phyloP scores from a whole-genome alignment of 2,329 filamentous ascomycete species.

The Fusarium devonianum region DNA sequence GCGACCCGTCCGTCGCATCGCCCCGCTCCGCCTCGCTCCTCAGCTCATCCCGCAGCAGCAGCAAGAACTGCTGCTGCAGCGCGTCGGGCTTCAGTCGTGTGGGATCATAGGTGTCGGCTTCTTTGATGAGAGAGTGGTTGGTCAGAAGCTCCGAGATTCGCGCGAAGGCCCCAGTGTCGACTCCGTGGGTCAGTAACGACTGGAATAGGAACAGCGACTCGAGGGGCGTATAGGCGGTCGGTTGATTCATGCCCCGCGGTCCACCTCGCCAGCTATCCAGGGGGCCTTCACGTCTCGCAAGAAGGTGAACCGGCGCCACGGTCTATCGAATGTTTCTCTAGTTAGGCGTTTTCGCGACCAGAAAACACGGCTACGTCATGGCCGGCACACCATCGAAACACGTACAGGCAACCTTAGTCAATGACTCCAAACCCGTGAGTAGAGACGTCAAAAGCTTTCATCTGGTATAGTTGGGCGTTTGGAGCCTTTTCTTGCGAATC shows the following conservation, averaged over 20 bases:
- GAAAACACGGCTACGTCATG: slow-evolving; percentile 41
- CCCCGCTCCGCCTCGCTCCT: slow-evolving; percentile 55
- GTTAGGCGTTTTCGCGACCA: slow-evolving; percentile 36
- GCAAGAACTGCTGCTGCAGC: slow-evolving; percentile 79
- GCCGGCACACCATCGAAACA: slow-evolving; percentile 36
- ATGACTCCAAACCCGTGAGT: slow-evolving; percentile 40
- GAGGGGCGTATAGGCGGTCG: slow-evolving; percentile 78
- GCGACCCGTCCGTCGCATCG: slow-evolving; percentile 54
- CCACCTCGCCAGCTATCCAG: slow-evolving; percentile 64
- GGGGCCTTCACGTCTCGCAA: slow-evolving; percentile 61
- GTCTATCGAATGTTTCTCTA: slow-evolving; percentile 44
- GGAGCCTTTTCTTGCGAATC: slow-evolving; percentile 34
- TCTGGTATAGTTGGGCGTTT: slow-evolving; percentile 38
- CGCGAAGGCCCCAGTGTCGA: slow-evolving; percentile 70
- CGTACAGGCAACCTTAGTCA: slow-evolving; percentile 45
- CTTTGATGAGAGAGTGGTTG: slow-evolving; percentile 75
- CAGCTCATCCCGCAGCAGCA: slow-evolving; percentile 77
- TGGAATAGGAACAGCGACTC: slow-evolving; percentile 88
- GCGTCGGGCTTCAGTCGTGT: slow-evolving; percentile 78
- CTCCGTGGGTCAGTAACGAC: slow-evolving; percentile 73
- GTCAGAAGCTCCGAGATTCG: slow-evolving; percentile 77
- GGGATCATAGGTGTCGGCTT: slow-evolving; percentile 75
- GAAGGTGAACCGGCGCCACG: slow-evolving; percentile 64
- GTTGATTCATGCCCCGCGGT: slow-evolving; percentile 63
- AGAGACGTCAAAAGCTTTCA: slow-evolving; percentile 41